phyloP scores from a whole-genome alignment of 176 grass and related monocot genomes.

The Zoysia japonica region DNA sequence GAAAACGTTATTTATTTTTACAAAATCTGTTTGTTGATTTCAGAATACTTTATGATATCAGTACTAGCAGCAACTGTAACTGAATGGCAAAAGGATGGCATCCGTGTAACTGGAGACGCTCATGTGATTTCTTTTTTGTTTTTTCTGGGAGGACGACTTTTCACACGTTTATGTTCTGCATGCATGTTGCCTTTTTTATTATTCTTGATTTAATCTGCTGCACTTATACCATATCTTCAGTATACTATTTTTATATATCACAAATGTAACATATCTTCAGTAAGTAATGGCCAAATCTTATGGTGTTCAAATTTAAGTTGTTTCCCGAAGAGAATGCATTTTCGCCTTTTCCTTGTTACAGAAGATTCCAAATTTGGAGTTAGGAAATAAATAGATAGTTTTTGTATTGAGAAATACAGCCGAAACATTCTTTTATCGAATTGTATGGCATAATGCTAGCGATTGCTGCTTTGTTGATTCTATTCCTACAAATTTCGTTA shows the following conservation, averaged over 20 bases:
- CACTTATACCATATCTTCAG: background rate
- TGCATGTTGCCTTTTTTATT: background rate
- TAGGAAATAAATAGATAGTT: background rate
- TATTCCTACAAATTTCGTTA: background rate
- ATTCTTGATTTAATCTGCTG: background rate
- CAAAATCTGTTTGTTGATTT: background rate
- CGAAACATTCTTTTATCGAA: background rate
- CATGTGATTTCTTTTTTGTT: background rate
- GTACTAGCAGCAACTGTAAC: background rate
- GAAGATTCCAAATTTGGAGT: background rate
- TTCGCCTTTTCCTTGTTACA: slow-evolving; percentile 11
- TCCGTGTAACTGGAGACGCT: background rate
- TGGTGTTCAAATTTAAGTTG: background rate
- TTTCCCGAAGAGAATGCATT: background rate
- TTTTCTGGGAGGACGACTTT: background rate
- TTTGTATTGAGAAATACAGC: background rate
- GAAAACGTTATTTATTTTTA: background rate
- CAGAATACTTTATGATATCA: background rate
- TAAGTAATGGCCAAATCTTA: background rate
- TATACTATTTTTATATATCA: background rate
- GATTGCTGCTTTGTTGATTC: background rate
- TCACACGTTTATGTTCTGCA: background rate
- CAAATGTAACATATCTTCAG: background rate
- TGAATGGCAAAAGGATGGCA: background rate
- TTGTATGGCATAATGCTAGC: background rate